phyloP scores from a whole-genome alignment of 2,329 filamentous ascomycete species.

The Hymenoscyphus salicellus region DNA sequence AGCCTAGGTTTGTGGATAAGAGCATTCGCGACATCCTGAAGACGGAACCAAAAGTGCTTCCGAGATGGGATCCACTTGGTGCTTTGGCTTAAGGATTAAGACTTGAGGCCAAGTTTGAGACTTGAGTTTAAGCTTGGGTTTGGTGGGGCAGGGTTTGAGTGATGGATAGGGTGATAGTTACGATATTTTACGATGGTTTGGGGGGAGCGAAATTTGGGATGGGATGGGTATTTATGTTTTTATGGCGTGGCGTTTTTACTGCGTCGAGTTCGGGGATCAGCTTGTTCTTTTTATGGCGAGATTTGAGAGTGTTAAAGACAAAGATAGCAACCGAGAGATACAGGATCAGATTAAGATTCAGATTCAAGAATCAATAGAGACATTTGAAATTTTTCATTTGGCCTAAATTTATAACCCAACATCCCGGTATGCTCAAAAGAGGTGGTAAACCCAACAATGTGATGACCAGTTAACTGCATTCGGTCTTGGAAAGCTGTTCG shows the following conservation, averaged over 20 bases:
- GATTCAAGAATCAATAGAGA: background rate
- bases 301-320: background rate
- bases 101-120: background rate
- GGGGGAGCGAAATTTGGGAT: background rate
- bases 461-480: no score
- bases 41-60: slow-evolving; percentile 67
- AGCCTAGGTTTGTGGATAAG: slow-evolving; percentile 63
- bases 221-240: background rate
- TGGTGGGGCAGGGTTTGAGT: background rate
- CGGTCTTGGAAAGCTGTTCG: no score
- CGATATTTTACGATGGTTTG: background rate
- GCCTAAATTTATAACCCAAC: background rate
- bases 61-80: slow-evolving; percentile 80
- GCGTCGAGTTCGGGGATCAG: no score
- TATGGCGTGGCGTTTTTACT: background rate
- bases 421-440: no score
- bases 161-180: background rate
- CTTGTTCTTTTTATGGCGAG: background rate
- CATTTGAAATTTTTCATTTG: no score
- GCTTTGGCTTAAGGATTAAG: slow-evolving; percentile 53
- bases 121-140: background rate
- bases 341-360: background rate
- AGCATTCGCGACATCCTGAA: slow-evolving; percentile 68
- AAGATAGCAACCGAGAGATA: background rate
- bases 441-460: no score